Base-by-base conservation (phyloP, 1,139 yeast species). In the Kodamaea ohmeri region DNA sequence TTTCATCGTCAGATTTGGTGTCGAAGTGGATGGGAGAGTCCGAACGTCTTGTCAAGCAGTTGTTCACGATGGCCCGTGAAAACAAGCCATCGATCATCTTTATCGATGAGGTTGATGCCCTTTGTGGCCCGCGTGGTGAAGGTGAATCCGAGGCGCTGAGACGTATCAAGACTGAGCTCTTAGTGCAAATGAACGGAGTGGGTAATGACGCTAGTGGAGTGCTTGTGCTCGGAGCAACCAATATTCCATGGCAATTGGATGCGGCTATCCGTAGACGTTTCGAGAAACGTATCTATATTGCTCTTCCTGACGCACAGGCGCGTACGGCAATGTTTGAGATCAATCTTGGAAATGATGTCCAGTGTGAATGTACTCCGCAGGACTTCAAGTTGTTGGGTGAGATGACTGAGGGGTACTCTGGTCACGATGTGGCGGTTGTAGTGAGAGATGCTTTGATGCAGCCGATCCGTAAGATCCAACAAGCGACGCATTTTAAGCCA, bases 1-100 rank as follows among this genome's bases (percentile, higher is more conserved):
- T 92, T 2, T 85, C 96, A 13, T 88, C 97, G 0, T 85, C 96
- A 8, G 97, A 92, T 60, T 73, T 92, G 53, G 97, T 94, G 4
- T 83, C 95, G 47, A 94, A 92, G 61, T 92, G 97, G 97, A 90
- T 92, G 97, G 99, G 99, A 50, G 98, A 92, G 59, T 81, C 92
- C 20, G 97, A 92, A 63, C 79, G 97, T 64, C 76, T 92, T 44
- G 98, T 92, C 22, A 90, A 90, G 58, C 97, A 92, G 57, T 70
- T 92, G 48, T 92, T 92, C 62, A 78, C 85, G 31, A 87, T 92
- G 96, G 99, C 99, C 2, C 73, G 97, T 48, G 98, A 92, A 59
- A 85, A 83, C 55, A 89, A 88, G 54, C 98, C 98, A 0, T 80
- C 96, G 0, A 94, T 92, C 51, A 92, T 92, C 39, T 92, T 92